phyloP scores from a whole-genome alignment of 176 grass and related monocot species.

The Paspalum notatum region DNA sequence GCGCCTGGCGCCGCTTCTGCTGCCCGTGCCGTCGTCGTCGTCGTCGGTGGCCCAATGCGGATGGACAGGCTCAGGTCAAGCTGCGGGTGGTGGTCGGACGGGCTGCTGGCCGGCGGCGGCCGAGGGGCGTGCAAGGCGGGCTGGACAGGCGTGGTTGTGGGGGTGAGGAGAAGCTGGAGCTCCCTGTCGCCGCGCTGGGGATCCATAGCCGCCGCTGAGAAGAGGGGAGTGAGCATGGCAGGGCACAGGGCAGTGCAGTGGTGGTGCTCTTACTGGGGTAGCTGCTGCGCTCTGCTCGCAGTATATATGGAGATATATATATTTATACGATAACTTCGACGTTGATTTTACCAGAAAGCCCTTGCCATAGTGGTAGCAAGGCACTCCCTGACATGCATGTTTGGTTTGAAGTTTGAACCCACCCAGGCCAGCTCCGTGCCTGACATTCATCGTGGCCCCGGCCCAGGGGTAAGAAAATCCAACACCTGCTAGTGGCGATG shows the following conservation, averaged over 20 bases:
- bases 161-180: constrained; percentile 57
- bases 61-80: constrained; percentile 83
- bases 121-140: not conserved
- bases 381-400: too few relatives aligned
- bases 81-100: constrained; percentile 36
- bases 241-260: not conserved
- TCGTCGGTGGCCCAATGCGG: constrained; percentile 35
- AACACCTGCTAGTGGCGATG: too few relatives aligned
- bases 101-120: not conserved
- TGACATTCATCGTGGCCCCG: too few relatives aligned
- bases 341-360: constrained; percentile 24
- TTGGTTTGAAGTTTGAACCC: too few relatives aligned
- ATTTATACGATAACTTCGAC: constrained; percentile 9
- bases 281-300: not conserved
- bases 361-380: not conserved
- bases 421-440: too few relatives aligned
- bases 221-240: constrained; percentile 37
- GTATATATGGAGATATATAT: not conserved
- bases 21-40: not conserved
- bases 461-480: too few relatives aligned
- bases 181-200: constrained; percentile 44
- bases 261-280: not conserved
- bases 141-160: constrained; percentile 29
- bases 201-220: constrained; percentile 58
- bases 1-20: not conserved